Percentiles rank a stretch among this genome's conserved stretches.
Evolutionary conservation across 768 basidiomycete species (phyloP).

Genomic region (Tricholomella constricta): DNA sequence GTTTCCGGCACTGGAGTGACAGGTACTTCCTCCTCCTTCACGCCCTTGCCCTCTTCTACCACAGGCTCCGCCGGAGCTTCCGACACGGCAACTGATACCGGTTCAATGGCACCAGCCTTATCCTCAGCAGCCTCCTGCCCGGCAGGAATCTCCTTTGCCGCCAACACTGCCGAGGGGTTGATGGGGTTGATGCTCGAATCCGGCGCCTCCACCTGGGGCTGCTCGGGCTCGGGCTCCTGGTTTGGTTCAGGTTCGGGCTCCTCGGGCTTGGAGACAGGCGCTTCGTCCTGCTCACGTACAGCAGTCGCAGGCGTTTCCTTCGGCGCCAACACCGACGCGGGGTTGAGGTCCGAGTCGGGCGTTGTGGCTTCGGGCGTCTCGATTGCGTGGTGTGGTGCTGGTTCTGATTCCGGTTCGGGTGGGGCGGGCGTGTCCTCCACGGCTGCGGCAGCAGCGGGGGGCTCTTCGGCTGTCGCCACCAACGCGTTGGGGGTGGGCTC

Average conservation of each 20-base stretch:
- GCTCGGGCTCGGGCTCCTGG: too few species aligned
- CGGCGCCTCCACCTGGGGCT: slow-evolving; percentile 5
- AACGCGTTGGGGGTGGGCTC: neutral
- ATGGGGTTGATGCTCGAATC: slow-evolving; percentile 2
- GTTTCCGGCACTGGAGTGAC: too few species aligned
- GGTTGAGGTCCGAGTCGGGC: slow-evolving; percentile 3
- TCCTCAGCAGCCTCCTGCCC: too few species aligned
- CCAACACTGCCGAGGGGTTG: neutral
- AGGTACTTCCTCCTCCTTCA: too few species aligned
- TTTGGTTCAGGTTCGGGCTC: too few species aligned
- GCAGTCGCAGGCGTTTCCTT: neutral
- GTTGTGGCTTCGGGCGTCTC: slow-evolving; percentile 5
- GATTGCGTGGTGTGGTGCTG: neutral
- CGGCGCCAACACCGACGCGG: slow-evolving; percentile 4
- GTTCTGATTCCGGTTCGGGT: neutral
- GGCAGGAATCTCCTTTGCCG: neutral
- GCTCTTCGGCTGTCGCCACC: neutral
- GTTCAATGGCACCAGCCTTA: too few species aligned
- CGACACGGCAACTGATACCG: too few species aligned
- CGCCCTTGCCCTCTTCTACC: neutral
- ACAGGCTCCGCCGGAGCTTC: too few species aligned
- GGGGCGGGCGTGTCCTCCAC: too few species aligned
- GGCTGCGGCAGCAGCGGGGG: too few species aligned
- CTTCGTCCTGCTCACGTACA: too few species aligned
- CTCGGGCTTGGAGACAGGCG: too few species aligned